Conservation (phyloP, 129 eudicot species). For the Artemisia annua region DNA sequence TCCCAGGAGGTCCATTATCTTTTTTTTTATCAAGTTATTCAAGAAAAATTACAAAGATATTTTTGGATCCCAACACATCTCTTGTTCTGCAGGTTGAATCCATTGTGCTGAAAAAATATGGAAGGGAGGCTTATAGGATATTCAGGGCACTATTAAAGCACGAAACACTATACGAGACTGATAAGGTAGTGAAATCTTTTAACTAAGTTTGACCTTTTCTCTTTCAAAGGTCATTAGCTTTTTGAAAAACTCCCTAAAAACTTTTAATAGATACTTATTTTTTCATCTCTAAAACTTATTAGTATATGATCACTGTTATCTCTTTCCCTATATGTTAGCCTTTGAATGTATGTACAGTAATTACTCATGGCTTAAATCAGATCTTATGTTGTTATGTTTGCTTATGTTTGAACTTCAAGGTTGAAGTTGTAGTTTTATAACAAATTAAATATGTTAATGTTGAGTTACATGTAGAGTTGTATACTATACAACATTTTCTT, state of each 20-base stretch:
- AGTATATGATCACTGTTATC: background rate
- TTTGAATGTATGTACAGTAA: background rate
- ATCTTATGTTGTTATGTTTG: too few relatives aligned
- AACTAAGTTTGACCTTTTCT: background rate
- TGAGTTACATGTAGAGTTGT: too few relatives aligned
- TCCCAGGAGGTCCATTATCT: conserved; percentile 59
- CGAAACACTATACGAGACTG: conserved; percentile 61
- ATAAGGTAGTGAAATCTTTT: conserved; percentile 55
- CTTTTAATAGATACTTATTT: background rate
- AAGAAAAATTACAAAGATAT: background rate
- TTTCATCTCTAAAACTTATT: background rate
- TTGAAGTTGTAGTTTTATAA: too few relatives aligned
- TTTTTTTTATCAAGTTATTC: background rate
- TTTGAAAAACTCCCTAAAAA: background rate
- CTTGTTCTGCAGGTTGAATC: conserved; percentile 74
- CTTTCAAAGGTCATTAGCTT: background rate
- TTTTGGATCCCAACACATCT: conserved; percentile 1
- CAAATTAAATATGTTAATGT: too few relatives aligned
- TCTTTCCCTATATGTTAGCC: background rate
- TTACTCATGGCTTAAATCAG: too few relatives aligned
- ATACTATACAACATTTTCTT: too few relatives aligned
- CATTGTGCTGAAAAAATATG: conserved; percentile 73
- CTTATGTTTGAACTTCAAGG: too few relatives aligned
- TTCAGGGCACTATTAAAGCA: conserved; percentile 64
- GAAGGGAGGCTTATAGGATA: conserved; percentile 83